Base-by-base conservation (phyloP, 805 yeast genomes). In the Lipomyces kockii region DNA sequence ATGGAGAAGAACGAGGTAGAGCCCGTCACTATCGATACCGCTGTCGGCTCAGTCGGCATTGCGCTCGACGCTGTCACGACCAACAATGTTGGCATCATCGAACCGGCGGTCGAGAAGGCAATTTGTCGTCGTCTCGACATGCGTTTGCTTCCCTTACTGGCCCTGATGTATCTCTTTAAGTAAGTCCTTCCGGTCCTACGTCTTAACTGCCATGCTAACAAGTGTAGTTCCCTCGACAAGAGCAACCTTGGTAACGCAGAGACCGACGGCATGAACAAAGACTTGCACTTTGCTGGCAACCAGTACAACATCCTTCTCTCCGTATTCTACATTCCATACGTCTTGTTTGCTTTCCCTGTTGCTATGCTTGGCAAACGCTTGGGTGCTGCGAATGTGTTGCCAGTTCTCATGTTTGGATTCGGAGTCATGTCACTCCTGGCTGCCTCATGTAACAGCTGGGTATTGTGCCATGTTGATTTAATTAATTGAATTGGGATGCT, bases 221-320 rank as follows among this genome's bases (percentile, higher is more conserved):
- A 2, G 17, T 20, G 11, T 20, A 58, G 29, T n/a, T 43, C 49
- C 9, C 49, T 43, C 20, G 49, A 43, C 49, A 43, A 43, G 49
- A 43, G 49, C 20, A 43, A 43, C 22, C 22, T 43, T 17, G 49
- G 49, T 17, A 43, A 43, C 14, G 49, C 49, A 3, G 14, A 43
- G 20, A 43, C 49, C n/a, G 49, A 43, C 49, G 49, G 49, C n/a
- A 14, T 43, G 49, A n/a, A 14, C 34, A 71, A 62, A 6, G 83
- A 83, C 66, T 70, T 83, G 32, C 78, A 78, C 49, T 78, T 83
- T 60, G 69, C 67, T 7, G 82, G 82, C 32, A 75, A 77, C 34
- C 77, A 82, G 63, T 83, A 83, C 83, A 82, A 82, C 69, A 73
- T 79, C 52, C 78, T 82, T 79, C 76, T 83, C 32, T 80, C 84